Evolutionary conservation across 371 early-diverging fungal species (phyloP).

Genomic region (Conidiobolus incongruus): DNA sequence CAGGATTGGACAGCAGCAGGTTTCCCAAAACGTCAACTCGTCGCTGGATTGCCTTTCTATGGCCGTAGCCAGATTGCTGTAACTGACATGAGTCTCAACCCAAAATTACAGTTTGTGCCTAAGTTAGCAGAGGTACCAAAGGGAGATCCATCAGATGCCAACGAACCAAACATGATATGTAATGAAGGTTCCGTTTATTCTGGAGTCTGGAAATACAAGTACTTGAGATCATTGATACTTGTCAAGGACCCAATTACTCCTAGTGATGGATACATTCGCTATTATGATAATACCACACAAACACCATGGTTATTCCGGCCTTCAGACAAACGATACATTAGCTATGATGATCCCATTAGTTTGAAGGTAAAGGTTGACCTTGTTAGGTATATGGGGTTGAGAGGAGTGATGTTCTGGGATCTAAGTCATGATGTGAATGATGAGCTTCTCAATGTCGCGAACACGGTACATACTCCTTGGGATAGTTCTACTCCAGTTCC

Average conservation of each 20-base stretch:
- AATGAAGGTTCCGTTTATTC: constrained; percentile 16
- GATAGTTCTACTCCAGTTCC: no score
- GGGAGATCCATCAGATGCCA: constrained; percentile 29
- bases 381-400: constrained; percentile 19
- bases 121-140: constrained; percentile 9
- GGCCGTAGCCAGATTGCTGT: constrained; percentile 29
- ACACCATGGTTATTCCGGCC: constrained; percentile 49
- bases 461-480: background rate
- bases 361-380: constrained; percentile 28
- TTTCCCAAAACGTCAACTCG: background rate
- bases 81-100: constrained; percentile 17
- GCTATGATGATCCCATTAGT: constrained; percentile 37
- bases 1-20: constrained; percentile 6
- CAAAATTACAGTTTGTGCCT: constrained; percentile 8
- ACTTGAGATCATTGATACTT: constrained; percentile 25
- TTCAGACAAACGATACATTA: constrained; percentile 20
- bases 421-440: constrained; percentile 17
- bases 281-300: constrained; percentile 32
- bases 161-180: constrained; percentile 16
- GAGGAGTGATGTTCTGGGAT: constrained; percentile 43
- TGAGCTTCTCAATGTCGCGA: constrained; percentile 17
- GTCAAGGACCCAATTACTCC: constrained; percentile 14
- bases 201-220: constrained; percentile 35
- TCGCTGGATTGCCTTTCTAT: constrained; percentile 33
- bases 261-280: constrained; percentile 9